Evolutionary conservation across 495 filamentous ascomycete species (phyloP).

Genomic region (Melanomma pulvis-pyrius): DNA sequence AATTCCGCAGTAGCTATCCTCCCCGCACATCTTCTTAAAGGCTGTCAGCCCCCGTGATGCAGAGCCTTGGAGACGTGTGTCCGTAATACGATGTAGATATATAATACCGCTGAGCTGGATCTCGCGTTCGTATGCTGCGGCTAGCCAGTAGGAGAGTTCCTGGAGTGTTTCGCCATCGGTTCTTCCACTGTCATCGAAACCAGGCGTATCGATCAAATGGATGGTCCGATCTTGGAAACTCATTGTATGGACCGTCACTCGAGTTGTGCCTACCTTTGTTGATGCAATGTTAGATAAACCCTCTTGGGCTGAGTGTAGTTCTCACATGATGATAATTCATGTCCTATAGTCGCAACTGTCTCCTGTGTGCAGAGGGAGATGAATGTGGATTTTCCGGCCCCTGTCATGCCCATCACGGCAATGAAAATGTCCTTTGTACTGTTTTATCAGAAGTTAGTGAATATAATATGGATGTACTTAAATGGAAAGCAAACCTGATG

Average conservation of each 20-base stretch:
- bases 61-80: conserved; percentile 8
- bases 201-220: conserved; percentile 23
- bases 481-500: not conserved
- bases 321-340: conserved; percentile 19
- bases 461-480: not conserved
- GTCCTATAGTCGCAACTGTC: conserved; percentile 12
- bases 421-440: conserved; percentile 26
- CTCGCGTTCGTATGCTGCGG: not conserved
- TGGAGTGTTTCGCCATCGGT: conserved; percentile 15
- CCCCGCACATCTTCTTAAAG: conserved; percentile 23
- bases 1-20: conserved; percentile 7
- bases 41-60: not conserved
- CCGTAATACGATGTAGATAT: conserved; percentile 28
- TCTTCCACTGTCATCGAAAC: conserved; percentile 18
- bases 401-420: conserved; percentile 41
- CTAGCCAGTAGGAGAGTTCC: conserved; percentile 17
- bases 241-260: conserved; percentile 4
- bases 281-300: not conserved
- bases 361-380: conserved; percentile 9
- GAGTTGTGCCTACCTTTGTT: conserved; percentile 12
- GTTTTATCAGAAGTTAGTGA: not conserved
- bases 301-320: not conserved
- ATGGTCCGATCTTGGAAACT: not conserved
- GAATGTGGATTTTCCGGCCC: conserved; percentile 24
- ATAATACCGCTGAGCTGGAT: conserved; percentile 23